Evolutionary conservation across 257 asterid species (phyloP), one percentile per base, ranked within the genome.

Genomic region (Penstemon davidsonii): DNA sequence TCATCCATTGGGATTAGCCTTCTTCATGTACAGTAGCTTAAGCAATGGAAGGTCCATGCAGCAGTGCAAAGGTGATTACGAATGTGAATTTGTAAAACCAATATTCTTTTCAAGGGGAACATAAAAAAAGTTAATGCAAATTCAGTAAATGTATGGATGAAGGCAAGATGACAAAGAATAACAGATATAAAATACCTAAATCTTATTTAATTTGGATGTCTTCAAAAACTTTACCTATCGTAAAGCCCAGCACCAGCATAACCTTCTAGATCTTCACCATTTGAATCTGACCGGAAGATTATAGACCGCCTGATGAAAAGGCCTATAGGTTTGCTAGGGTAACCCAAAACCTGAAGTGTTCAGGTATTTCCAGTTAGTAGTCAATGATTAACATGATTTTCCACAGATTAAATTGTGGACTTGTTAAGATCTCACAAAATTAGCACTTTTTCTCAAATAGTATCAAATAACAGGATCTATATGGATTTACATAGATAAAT

Each of bases 221-320:
- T 72, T 61, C 33, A 41, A 19, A 25, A 73, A 72, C 25, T 42
- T 72, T 82, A 94, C 99, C 97, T 94, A 64, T 94, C 99, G 40
- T 94, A 94, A 69, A 94, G 97, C 56, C 99, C 99, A 25, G 99
- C 99, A 46, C 97, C 97, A 10, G 97, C 99, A 83, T 94, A 94
- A 63, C 98, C 97, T 84, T 91, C 99, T 43, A 94, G 86, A 86
- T 94, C 99, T 79, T 94, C 99, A 46, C 99, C 99, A 75, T 94
- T 94, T 40, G 99, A 94, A 82, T 94, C 99, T 54, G 99, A 94
- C 67, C 99, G 86, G 87, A 94, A 94, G 77, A 94, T 94, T 77
- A 94, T 83, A 40, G 97, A 90, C 51, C 66, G 82, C 62, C 78
- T 80, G 62, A 91, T 88, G 70, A 91, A 91, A 77, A 94, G 99